Evolutionary conservation across 371 early-diverging fungal genomes (phyloP).

Genomic region (Fennellomyces sp.): DNA sequence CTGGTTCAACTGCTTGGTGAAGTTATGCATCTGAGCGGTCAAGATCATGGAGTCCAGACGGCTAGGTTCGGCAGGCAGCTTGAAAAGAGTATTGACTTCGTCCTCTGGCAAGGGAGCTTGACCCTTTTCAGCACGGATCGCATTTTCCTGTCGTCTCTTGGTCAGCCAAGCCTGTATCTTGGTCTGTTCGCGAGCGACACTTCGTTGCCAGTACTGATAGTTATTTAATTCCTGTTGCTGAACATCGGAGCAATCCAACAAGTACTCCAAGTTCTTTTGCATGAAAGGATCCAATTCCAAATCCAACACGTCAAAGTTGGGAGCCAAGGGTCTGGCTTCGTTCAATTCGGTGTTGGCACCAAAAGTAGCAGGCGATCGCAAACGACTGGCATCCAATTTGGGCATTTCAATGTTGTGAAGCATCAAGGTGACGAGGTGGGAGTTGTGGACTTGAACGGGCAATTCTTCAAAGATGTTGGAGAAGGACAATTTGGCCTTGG

Average conservation of each 20-base stretch:
- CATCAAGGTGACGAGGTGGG: conserved; percentile 79
- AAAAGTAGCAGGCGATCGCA: conserved; percentile 49
- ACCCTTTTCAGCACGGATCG: conserved; percentile 73
- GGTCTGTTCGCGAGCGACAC: conserved; percentile 85
- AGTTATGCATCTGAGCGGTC: conserved; percentile 87
- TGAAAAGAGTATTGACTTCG: conserved; percentile 73
- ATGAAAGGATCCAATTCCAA: conserved; percentile 81
- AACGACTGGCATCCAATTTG: conserved; percentile 44
- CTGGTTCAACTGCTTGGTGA: conserved; percentile 90
- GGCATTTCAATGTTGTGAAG: conserved; percentile 79
- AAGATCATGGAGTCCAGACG: conserved; percentile 89
- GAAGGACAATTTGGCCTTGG: conserved; percentile 79
- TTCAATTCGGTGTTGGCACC: conserved; percentile 40
- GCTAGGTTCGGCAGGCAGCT: conserved; percentile 83
- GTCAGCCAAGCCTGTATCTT: conserved; percentile 66
- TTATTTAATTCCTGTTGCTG: conserved; percentile 91
- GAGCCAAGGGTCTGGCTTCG: conserved; percentile 65
- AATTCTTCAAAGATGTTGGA: conserved; percentile 89
- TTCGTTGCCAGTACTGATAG: conserved; percentile 93
- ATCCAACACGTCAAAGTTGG: conserved; percentile 85
- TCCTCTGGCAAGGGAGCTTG: conserved; percentile 81
- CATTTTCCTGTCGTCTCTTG: conserved; percentile 79
- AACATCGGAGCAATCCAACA: conserved; percentile 88
- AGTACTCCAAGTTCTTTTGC: conserved; percentile 86
- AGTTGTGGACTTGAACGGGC: conserved; percentile 86